Conservation (phyloP, 495 filamentous ascomycete species). For the Tuber indicum region DNA sequence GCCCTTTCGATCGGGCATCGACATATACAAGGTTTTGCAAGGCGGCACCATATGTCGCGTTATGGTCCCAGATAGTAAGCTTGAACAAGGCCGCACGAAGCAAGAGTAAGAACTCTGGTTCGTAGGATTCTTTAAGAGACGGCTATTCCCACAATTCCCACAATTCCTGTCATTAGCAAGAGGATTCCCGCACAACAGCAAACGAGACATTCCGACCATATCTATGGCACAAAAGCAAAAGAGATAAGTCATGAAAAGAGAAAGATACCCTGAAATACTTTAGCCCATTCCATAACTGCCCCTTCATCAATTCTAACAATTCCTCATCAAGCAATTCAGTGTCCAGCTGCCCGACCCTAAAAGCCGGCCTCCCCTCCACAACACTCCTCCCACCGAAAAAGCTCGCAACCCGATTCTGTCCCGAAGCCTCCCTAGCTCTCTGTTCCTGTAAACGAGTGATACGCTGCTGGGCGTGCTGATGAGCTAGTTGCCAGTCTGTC, state of each 20-base stretch:
- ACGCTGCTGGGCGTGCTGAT: slow-evolving; percentile 37
- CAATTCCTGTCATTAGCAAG: slow-evolving; percentile 5
- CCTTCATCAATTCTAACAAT: slow-evolving; percentile 73
- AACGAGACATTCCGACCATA: slow-evolving; percentile 11
- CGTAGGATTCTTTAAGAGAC: slow-evolving; percentile 51
- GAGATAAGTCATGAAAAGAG: slow-evolving; percentile 15
- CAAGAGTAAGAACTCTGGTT: slow-evolving; percentile 66
- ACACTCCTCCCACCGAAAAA: slow-evolving; percentile 56
- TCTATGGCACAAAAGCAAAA: slow-evolving; percentile 3
- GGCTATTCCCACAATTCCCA: slow-evolving; percentile 26
- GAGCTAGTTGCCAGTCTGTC: slow-evolving; percentile 40
- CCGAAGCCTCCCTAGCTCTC: slow-evolving; percentile 23
- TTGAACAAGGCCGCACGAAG: slow-evolving; percentile 84
- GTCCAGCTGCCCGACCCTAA: slow-evolving; percentile 93
- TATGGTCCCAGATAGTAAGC: slow-evolving; percentile 90
- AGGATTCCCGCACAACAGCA: background rate
- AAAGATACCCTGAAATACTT: slow-evolving; percentile 73
- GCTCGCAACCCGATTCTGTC: slow-evolving; percentile 15
- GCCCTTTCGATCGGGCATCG: slow-evolving; percentile 65
- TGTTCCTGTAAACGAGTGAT: slow-evolving; percentile 29
- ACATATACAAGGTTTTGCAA: slow-evolving; percentile 85
- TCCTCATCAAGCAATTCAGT: slow-evolving; percentile 94
- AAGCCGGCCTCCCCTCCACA: slow-evolving; percentile 74
- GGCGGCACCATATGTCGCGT: slow-evolving; percentile 88
- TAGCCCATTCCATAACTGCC: slow-evolving; percentile 79